phyloP scores from a whole-genome alignment of 495 filamentous ascomycete genomes.

The Neurospora hispaniola region DNA sequence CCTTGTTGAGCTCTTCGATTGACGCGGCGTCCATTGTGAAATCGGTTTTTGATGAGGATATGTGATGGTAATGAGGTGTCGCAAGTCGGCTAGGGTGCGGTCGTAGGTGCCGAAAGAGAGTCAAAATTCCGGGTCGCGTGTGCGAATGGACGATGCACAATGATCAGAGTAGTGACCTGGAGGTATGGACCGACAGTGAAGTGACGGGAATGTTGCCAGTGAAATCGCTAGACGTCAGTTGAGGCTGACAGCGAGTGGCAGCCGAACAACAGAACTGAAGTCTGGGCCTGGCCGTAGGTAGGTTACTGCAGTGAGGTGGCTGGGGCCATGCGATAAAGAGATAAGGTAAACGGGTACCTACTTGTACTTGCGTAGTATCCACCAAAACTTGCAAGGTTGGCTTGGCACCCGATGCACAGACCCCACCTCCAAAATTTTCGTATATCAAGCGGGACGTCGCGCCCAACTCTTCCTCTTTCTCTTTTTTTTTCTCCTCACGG shows the following conservation, averaged over 20 bases:
- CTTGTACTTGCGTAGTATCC: neutral
- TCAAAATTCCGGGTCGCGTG: neutral
- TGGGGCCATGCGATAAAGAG: conserved; percentile 14
- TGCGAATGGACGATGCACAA: neutral
- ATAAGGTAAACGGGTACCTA: conserved; percentile 5
- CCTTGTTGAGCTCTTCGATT: conserved; percentile 91
- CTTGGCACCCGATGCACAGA: neutral
- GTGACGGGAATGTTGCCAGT: conserved; percentile 2
- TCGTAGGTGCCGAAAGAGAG: neutral
- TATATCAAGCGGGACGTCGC: conserved; percentile 9
- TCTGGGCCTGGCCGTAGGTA: neutral
- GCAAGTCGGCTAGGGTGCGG: neutral
- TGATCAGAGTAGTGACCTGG: too few relatives aligned
- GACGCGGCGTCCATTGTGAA: conserved; percentile 67
- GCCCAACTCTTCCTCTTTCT: conserved; percentile 25
- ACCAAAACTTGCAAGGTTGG: neutral
- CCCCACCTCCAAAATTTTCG: conserved; percentile 19
- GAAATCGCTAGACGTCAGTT: neutral
- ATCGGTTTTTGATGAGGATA: neutral
- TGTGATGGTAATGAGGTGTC: neutral
- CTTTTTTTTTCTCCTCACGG: conserved; percentile 44
- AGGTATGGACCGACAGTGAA: too few relatives aligned
- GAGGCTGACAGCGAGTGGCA: conserved; percentile 4
- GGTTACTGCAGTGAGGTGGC: neutral
- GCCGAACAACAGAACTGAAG: neutral